Percentiles rank a stretch among this genome's conserved stretches.
Conservation (phyloP, 1,284 basidiomycete genomes). For the Baeospora myosura region DNA sequence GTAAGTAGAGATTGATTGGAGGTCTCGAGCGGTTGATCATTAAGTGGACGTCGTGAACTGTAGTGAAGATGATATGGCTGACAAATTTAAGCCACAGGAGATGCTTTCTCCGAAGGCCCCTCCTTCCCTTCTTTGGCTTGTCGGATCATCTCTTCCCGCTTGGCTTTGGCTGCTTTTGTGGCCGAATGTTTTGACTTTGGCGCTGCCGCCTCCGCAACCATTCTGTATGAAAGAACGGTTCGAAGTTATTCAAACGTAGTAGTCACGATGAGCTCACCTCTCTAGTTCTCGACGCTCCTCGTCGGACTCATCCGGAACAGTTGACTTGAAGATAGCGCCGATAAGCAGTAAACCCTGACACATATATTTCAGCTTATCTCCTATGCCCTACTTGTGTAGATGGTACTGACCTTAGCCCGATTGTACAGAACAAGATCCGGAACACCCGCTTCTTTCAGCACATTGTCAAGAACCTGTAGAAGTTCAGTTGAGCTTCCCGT, state of each 20-base stretch:
- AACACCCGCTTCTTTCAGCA: conserved; percentile 69
- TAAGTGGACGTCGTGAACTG: no score
- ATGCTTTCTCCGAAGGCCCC: no score
- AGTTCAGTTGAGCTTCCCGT: conserved; percentile 3
- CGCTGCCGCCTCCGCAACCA: conserved; percentile 64
- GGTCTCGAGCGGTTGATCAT: no score
- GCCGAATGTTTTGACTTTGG: conserved; percentile 55
- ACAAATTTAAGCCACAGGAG: no score
- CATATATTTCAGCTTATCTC: conserved; percentile 4
- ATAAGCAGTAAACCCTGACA: conserved; percentile 71
- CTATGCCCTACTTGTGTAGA: conserved; percentile 1
- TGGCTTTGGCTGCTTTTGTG: conserved; percentile 32
- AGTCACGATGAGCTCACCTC: conserved; percentile 38
- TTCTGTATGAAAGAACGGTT: conserved; percentile 28
- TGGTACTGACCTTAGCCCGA: conserved; percentile 66
- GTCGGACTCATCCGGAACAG: conserved; percentile 81
- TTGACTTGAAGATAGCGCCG: conserved; percentile 81
- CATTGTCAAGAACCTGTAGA: conserved; percentile 65
- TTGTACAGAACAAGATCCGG: conserved; percentile 66
- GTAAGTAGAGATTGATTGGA: no score
- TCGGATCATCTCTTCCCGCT: conserved; percentile 29
- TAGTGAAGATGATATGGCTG: no score
- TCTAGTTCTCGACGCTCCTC: conserved; percentile 90
- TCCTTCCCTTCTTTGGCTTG: conserved; percentile 15
- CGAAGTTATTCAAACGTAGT: no score